Evolutionary conservation across 306 rosid species (phyloP).

Genomic region (Castanea sativa): DNA sequence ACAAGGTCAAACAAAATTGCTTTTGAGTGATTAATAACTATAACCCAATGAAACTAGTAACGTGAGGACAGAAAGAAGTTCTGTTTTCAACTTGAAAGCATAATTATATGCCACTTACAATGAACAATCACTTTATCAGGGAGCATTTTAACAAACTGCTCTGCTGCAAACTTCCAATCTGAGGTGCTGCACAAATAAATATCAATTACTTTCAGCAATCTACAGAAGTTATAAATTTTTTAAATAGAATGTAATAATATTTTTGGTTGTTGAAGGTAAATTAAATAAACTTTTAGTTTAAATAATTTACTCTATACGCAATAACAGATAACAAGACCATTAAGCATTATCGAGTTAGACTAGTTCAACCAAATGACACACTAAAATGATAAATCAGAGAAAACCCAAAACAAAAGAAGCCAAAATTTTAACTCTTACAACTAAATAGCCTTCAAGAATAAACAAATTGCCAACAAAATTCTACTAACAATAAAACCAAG

Average conservation of each 20-base stretch:
- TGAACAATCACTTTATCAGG: slow-evolving; percentile 88
- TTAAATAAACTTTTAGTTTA: neutral
- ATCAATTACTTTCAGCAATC: slow-evolving; percentile 9
- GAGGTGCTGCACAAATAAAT: slow-evolving; percentile 55
- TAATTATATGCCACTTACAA: slow-evolving; percentile 48
- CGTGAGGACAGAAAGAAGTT: neutral
- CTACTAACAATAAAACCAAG: too few relatives aligned
- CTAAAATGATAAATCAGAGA: neutral
- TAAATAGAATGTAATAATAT: neutral
- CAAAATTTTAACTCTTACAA: neutral
- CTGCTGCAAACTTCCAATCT: slow-evolving; percentile 94
- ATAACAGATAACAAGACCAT: neutral
- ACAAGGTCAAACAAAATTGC: neutral
- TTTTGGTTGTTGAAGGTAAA: neutral
- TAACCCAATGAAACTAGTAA: neutral
- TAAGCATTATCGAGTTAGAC: neutral
- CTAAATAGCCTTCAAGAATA: too few relatives aligned
- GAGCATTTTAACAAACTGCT: slow-evolving; percentile 68
- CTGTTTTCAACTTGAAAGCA: neutral
- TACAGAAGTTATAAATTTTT: neutral
- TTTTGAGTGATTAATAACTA: neutral
- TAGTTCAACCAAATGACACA: neutral
- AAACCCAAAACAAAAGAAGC: too few relatives aligned
- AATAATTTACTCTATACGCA: neutral
- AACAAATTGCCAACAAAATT: too few relatives aligned